Percentiles rank a stretch among this genome's conserved stretches.
phyloP scores from a whole-genome alignment of 2,329 filamentous ascomycete genomes.

The Eurotiales sp. region DNA sequence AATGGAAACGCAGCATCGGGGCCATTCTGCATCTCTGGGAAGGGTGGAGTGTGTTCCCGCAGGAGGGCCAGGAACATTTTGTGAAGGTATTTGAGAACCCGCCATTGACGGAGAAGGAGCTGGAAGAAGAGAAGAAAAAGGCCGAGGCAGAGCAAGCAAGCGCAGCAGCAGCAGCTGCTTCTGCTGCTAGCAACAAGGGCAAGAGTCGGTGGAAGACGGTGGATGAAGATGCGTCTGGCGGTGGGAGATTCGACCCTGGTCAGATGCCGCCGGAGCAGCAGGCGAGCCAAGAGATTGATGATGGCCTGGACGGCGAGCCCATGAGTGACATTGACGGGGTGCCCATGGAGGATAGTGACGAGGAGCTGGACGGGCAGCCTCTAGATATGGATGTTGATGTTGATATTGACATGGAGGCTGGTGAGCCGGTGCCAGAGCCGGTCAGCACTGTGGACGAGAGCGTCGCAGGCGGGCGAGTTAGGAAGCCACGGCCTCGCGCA shows the following conservation, averaged over 20 bases:
- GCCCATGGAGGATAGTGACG: slow-evolving; percentile 48
- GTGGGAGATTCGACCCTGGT: slow-evolving; percentile 27
- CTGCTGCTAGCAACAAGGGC: slow-evolving; percentile 32
- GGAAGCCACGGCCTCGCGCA: slow-evolving; percentile 65
- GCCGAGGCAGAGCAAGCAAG: slow-evolving; percentile 38
- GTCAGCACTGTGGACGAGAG: slow-evolving; percentile 4
- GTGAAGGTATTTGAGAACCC: slow-evolving; percentile 68
- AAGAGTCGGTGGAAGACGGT: slow-evolving; percentile 47
- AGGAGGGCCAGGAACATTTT: slow-evolving; percentile 68
- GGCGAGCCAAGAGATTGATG: slow-evolving; percentile 23
- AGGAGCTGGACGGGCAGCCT: slow-evolving; percentile 42
- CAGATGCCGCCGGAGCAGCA: slow-evolving; percentile 27
- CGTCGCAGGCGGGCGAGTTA: slow-evolving; percentile 23
- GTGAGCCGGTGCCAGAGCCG: slow-evolving; percentile 21
- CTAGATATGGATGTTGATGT: slow-evolving; percentile 24
- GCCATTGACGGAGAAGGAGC: slow-evolving; percentile 50
- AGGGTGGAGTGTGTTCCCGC: slow-evolving; percentile 64
- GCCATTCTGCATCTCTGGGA: slow-evolving; percentile 68
- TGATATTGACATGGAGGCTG: slow-evolving; percentile 19
- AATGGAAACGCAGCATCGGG: slow-evolving; percentile 75
- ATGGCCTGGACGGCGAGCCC: slow-evolving; percentile 44
- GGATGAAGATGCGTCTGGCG: slow-evolving; percentile 37
- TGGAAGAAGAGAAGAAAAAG: slow-evolving; percentile 42
- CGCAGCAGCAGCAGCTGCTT: too few species aligned
- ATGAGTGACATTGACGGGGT: slow-evolving; percentile 46